These are phyloP conservation scores for Raffaelea arxii DNA, from an alignment of 2,329 filamentous ascomycete species.

Conservation along the genomic window DNA sequence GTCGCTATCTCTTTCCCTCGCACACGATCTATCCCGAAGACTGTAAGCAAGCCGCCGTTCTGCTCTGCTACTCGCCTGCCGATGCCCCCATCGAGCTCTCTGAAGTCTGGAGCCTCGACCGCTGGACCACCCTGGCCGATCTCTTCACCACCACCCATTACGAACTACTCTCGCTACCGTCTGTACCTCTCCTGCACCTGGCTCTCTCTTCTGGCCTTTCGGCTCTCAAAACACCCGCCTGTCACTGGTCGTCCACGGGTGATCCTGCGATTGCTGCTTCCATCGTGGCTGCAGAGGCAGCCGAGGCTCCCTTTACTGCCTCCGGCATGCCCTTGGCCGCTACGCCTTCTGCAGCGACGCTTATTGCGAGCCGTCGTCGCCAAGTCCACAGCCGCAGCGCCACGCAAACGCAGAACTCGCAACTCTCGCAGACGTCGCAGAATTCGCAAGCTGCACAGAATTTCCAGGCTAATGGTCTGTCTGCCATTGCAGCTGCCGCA, in stretches of 20 bases:
- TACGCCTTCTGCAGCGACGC: too few species aligned
- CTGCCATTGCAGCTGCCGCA: too few species aligned
- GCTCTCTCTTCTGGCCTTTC: constrained; percentile 86
- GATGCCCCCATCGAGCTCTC: constrained; percentile 31
- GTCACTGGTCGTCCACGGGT: constrained; percentile 56
- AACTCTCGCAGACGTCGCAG: too few species aligned
- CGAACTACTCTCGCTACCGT: constrained; percentile 70
- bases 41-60: constrained; percentile 63
- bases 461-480: too few species aligned
- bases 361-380: too few species aligned
- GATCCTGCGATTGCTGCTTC: too few species aligned
- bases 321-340: too few species aligned
- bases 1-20: constrained; percentile 68
- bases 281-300: too few species aligned
- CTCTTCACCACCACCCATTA: constrained; percentile 84
- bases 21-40: constrained; percentile 57
- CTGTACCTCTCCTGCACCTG: constrained; percentile 77
- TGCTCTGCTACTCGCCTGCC: constrained; percentile 65
- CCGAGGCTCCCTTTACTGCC: too few species aligned
- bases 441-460: too few species aligned
- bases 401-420: too few species aligned
- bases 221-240: constrained; percentile 89
- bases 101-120: constrained; percentile 59
- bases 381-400: too few species aligned
- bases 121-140: constrained; percentile 68